phyloP scores from a whole-genome alignment of 2,329 filamentous ascomycete genomes.

The Colletotrichum limetticola region DNA sequence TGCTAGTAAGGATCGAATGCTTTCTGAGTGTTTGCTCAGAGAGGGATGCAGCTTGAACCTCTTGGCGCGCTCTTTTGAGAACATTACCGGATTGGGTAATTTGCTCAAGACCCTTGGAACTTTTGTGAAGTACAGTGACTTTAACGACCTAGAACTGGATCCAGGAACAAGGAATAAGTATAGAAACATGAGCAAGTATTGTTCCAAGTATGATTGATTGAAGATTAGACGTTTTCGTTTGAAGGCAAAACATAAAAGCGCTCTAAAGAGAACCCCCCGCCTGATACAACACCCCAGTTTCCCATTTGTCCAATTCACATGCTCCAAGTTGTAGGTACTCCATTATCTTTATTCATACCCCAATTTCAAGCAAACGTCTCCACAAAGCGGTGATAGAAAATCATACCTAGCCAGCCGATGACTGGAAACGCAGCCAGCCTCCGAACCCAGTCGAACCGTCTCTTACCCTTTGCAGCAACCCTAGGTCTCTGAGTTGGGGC shows the following conservation, averaged over 20 bases:
- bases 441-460: constrained; percentile 24
- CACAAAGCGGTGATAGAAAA: constrained; percentile 26
- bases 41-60: not conserved
- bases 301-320: not conserved
- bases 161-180: not conserved
- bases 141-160: not conserved
- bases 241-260: not conserved
- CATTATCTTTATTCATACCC: not conserved
- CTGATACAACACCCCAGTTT: not conserved
- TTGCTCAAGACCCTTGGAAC: constrained; percentile 19
- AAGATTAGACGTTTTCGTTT: constrained; percentile 2
- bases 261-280: not conserved
- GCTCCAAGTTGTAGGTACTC: not conserved
- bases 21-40: not conserved
- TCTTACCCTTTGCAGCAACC: not conserved
- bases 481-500: not conserved
- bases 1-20: not conserved
- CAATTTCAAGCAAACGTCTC: constrained; percentile 19
- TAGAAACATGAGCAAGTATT: not conserved
- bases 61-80: constrained; percentile 33
- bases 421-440: constrained; percentile 23
- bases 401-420: constrained; percentile 16
- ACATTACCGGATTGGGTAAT: constrained; percentile 16
- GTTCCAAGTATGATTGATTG: not conserved
- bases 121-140: constrained; percentile 14